Percentiles rank a stretch among this genome's conserved stretches.
These are phyloP conservation scores for Oldenlandia corymbosa DNA, from an alignment of 257 asterid species.

Conservation along the genomic window DNA sequence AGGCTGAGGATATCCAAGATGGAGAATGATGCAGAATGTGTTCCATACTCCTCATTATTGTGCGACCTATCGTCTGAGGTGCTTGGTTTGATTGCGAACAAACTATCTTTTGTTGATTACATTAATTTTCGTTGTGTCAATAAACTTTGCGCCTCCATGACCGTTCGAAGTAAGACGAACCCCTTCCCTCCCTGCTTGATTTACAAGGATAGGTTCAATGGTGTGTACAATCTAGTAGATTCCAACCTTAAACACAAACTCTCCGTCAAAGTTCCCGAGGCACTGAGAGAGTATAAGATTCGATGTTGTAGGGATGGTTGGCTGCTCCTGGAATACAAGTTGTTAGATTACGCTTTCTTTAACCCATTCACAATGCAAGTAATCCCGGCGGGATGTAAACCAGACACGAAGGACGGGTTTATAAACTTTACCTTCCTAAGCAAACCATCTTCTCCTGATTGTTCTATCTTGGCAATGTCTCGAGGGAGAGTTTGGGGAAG, in stretches of 20 bases:
- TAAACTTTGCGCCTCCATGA: neutral
- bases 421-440: neutral
- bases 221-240: neutral
- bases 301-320: neutral
- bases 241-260: neutral
- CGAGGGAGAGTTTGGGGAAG: no score
- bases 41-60: neutral
- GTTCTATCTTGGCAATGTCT: no score
- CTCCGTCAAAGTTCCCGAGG: neutral
- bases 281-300: neutral
- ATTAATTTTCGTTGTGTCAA: neutral
- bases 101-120: neutral
- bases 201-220: neutral
- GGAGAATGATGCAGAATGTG: no score
- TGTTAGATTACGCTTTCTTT: neutral
- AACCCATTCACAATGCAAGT: neutral
- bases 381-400: neutral
- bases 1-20: no score
- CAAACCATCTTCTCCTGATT: neutral
- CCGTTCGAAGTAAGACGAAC: neutral
- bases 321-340: neutral
- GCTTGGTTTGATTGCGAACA: no score
- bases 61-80: neutral
- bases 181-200: conserved; percentile 4
- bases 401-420: no score